A percentile compares a stretch with the other conserved stretches of the same genome.
phyloP scores from a whole-genome alignment of 1,284 basidiomycete species.

The Cryptococcus hybrid region DNA sequence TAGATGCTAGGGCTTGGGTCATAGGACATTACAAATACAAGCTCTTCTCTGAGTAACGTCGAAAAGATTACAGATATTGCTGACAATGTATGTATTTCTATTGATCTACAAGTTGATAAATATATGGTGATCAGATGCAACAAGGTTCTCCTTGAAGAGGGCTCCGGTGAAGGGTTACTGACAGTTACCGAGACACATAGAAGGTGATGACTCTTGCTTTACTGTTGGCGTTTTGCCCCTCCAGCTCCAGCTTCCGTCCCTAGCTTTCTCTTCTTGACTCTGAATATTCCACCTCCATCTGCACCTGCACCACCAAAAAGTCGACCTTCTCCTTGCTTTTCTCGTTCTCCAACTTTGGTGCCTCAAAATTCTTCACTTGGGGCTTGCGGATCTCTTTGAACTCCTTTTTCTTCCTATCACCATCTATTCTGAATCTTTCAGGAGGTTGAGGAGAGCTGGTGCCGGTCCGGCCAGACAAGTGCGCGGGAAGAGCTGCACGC shows the following conservation, averaged over 20 bases:
- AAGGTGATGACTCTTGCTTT: too few relatives aligned
- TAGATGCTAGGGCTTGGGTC: too few relatives aligned
- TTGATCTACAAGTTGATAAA: too few relatives aligned
- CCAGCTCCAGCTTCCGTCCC: background rate
- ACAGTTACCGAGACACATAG: too few relatives aligned
- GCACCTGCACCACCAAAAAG: slow-evolving; percentile 10
- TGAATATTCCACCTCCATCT: background rate
- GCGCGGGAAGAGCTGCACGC: slow-evolving; percentile 13
- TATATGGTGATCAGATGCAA: too few relatives aligned
- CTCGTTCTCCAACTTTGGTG: slow-evolving; percentile 10
- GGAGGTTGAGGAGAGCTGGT: background rate
- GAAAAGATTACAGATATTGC: too few relatives aligned
- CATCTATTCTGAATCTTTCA: slow-evolving; percentile 11
- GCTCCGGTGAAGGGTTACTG: too few relatives aligned
- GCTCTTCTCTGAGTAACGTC: too few relatives aligned
- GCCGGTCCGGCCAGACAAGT: slow-evolving; percentile 6
- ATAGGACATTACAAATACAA: too few relatives aligned
- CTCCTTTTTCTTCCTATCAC: slow-evolving; percentile 2
- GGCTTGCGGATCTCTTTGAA: slow-evolving; percentile 15
- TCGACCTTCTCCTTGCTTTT: slow-evolving; percentile 8
- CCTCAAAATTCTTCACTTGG: slow-evolving; percentile 15
- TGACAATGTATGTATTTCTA: too few relatives aligned
- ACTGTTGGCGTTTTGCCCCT: background rate
- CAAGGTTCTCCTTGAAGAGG: too few relatives aligned
- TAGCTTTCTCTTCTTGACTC: background rate